Conservation (phyloP, 1,284 basidiomycete genomes). For the Malassezia japonica region DNA sequence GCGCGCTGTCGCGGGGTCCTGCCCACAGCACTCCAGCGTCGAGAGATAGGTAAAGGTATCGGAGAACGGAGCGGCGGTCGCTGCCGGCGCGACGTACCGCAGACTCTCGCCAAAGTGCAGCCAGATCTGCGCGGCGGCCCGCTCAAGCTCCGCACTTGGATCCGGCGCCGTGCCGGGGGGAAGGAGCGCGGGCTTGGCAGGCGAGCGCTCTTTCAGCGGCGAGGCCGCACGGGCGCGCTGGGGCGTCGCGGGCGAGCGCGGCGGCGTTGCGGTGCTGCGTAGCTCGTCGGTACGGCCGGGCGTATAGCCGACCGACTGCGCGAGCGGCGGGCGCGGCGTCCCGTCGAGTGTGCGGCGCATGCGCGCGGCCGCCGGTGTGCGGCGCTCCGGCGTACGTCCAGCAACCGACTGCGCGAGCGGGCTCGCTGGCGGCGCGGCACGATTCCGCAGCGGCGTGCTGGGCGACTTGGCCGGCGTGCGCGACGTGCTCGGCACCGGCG, state of each 20-base stretch:
- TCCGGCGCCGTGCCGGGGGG: conserved; percentile 12
- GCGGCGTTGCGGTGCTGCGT: too few species aligned
- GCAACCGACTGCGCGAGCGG: not conserved
- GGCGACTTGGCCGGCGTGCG: not conserved
- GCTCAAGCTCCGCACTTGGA: conserved; percentile 32
- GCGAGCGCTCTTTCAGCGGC: too few species aligned
- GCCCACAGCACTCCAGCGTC: conserved; percentile 19
- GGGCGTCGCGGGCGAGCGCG: conserved; percentile 10
- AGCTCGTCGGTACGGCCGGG: too few species aligned
- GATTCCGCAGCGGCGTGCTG: not conserved
- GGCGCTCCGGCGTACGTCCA: not conserved
- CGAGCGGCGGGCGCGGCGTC: not conserved
- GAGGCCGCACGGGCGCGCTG: too few species aligned
- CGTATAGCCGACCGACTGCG: not conserved
- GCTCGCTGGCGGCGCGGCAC: too few species aligned
- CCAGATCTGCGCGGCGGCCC: conserved; percentile 32
- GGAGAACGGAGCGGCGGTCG: conserved; percentile 23
- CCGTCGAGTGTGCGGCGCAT: not conserved
- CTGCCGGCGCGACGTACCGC: conserved; percentile 26
- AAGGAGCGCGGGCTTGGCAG: conserved; percentile 1
- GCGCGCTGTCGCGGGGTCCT: conserved; percentile 21
- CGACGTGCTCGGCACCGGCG: too few species aligned
- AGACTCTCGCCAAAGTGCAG: conserved; percentile 34
- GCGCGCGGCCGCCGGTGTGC: not conserved
- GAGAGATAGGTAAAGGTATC: conserved; percentile 30